Percentiles rank a stretch among this genome's conserved stretches.
These are phyloP conservation scores for Lentinula raphanica DNA, from an alignment of 768 basidiomycete genomes.

Conservation along the genomic window DNA sequence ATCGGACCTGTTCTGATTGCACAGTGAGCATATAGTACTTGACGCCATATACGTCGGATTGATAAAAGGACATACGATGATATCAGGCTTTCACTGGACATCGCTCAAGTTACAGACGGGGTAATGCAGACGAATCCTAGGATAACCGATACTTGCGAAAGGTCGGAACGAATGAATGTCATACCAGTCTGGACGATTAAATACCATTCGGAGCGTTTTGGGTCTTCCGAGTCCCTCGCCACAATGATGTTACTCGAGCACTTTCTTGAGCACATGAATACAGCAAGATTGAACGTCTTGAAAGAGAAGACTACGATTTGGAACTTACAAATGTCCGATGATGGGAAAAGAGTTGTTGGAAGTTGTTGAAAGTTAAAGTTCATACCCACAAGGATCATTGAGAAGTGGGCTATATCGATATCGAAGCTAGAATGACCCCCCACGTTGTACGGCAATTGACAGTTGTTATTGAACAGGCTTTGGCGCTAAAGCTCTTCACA, in stretches of 20 bases:
- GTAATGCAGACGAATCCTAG: neutral
- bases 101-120: neutral
- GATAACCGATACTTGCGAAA: neutral
- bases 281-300: neutral
- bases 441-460: too few relatives aligned
- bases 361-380: neutral
- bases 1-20: neutral
- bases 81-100: neutral
- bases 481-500: too few relatives aligned
- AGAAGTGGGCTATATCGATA: neutral
- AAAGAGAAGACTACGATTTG: too few relatives aligned
- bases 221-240: neutral
- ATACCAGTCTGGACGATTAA: neutral
- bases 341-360: too few relatives aligned
- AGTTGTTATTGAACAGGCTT: too few relatives aligned
- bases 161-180: neutral
- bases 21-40: neutral
- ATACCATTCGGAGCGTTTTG: neutral
- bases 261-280: neutral
- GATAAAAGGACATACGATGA: neutral
- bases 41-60: too few relatives aligned
- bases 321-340: neutral
- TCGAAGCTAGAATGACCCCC: neutral
- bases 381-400: neutral
- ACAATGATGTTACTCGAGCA: neutral